Conservation (phyloP, 768 basidiomycete species). For the Leccinum imitatum region DNA sequence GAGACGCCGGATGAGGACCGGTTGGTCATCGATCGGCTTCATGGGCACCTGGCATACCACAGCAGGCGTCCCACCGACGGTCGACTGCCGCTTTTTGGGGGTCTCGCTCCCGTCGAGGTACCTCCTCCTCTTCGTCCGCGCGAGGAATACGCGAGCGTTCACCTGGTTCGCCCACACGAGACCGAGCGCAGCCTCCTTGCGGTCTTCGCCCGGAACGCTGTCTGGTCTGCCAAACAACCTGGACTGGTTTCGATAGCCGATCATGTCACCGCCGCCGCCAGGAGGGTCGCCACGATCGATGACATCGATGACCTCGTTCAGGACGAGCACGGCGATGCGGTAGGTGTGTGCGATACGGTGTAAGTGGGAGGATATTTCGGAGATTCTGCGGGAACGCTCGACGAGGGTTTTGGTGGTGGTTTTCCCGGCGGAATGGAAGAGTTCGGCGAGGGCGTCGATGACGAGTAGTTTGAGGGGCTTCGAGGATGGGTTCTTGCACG, state of each 20-base stretch:
- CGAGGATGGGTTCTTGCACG: conserved; percentile 27
- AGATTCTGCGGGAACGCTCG: conserved; percentile 70
- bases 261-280: conserved; percentile 18
- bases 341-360: conserved; percentile 67
- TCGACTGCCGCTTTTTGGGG: conserved; percentile 26
- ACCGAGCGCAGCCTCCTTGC: conserved; percentile 82
- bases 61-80: conserved; percentile 3
- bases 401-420: conserved; percentile 61
- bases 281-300: conserved; percentile 41
- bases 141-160: conserved; percentile 81
- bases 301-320: conserved; percentile 90
- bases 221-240: conserved; percentile 73
- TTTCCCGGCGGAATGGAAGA: conserved; percentile 68
- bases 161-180: conserved; percentile 94
- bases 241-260: conserved; percentile 73
- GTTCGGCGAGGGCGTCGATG: conserved; percentile 85
- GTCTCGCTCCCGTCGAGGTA: conserved; percentile 43
- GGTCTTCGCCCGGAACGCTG: conserved; percentile 53
- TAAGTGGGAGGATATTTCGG: conserved; percentile 63
- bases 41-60: conserved; percentile 1
- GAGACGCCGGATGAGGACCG: conserved; percentile 64
- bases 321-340: conserved; percentile 70
- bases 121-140: conserved; percentile 60
- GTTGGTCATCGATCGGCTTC: conserved; percentile 37
- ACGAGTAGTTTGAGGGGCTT: conserved; percentile 77